These are phyloP conservation scores for Avena eriantha DNA, from an alignment of 176 grass and related monocot species.

Conservation along the genomic window DNA sequence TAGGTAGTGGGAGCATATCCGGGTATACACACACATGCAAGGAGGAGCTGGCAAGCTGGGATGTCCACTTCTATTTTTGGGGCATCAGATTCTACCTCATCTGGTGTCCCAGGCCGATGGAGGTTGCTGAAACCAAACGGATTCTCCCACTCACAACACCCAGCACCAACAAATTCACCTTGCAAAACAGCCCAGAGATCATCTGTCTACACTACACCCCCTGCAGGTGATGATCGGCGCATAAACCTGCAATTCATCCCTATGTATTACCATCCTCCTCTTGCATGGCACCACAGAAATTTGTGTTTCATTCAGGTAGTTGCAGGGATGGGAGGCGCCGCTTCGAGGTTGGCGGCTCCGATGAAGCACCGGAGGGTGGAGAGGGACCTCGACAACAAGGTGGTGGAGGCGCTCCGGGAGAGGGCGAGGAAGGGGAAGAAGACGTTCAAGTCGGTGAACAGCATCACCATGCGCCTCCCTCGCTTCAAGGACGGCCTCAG, in stretches of 20 bases:
- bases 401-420: slow-evolving; percentile 65
- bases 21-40: neutral
- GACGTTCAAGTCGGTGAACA: slow-evolving; percentile 71
- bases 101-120: neutral
- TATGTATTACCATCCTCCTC: neutral
- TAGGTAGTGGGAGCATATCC: neutral
- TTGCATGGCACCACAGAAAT: neutral
- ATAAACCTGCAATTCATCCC: neutral
- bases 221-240: neutral
- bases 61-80: slow-evolving; percentile 18
- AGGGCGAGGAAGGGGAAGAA: slow-evolving; percentile 39
- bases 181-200: neutral
- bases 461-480: slow-evolving; percentile 83
- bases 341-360: slow-evolving; percentile 22
- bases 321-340: slow-evolving; percentile 34
- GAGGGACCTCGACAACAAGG: slow-evolving; percentile 57
- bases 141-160: neutral
- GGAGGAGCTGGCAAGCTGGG: neutral
- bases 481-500: slow-evolving; percentile 70
- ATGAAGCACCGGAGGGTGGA: slow-evolving; percentile 48
- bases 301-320: neutral
- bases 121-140: slow-evolving; percentile 12
- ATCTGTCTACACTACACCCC: neutral
- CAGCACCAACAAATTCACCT: neutral
- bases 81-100: slow-evolving; percentile 52